These are phyloP conservation scores for Solanum medicagineum DNA, from an alignment of 257 asterid species.

Conservation along the genomic window DNA sequence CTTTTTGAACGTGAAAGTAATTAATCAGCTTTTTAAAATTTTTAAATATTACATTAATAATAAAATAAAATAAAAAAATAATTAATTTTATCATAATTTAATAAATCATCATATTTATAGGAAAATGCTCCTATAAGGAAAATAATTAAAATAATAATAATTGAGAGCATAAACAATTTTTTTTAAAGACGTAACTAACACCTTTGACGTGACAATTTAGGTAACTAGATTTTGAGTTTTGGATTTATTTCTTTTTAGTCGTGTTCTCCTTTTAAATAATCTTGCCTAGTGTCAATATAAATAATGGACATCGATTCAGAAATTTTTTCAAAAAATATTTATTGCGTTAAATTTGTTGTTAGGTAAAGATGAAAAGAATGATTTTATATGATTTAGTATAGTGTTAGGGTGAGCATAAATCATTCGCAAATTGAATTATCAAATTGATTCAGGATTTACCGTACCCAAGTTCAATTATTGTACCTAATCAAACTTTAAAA, in stretches of 20 bases:
- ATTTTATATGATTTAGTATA: not conserved
- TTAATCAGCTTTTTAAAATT: no score
- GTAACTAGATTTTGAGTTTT: not conserved
- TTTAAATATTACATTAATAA: no score
- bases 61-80: no score
- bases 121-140: no score
- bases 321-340: no score
- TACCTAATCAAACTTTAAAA: not conserved
- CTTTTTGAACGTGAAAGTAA: no score
- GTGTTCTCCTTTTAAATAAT: not conserved
- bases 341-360: not conserved
- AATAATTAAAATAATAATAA: no score
- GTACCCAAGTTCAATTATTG: not conserved
- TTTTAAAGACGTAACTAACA: not conserved
- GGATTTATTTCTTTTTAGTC: not conserved
- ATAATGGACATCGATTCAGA: not conserved
- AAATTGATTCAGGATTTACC: not conserved
- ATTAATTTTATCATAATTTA: no score
- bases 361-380: not conserved
- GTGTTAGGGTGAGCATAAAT: not conserved
- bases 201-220: not conserved
- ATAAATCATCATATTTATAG: no score
- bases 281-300: not conserved
- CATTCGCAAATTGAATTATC: not conserved
- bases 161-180: not conserved